Evolutionary conservation across 75 land plant species (phyloP), one percentile per base, ranked within the genome.

Genomic region (Pinus albicaulis): DNA sequence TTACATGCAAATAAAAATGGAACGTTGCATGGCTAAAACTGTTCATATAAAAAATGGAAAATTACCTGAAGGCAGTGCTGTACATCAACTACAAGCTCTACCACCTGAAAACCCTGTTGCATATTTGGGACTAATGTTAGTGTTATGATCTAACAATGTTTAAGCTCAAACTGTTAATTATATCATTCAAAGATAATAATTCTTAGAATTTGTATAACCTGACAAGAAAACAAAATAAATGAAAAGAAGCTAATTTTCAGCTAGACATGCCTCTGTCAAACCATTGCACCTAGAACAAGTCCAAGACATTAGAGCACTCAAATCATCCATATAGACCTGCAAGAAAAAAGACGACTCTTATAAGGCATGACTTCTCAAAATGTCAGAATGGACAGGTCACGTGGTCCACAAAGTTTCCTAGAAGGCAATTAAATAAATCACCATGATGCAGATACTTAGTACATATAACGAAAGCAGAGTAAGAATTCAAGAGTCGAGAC

Each of bases 51-150:
- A 10, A 48, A 48, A 48, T 48, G 53, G 53, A 48, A 48, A 48
- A 48, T 1, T 71, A 91, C 97, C 98, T 95, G 98, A 66, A 96
- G 86, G 82, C 99, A 96, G 68, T 94, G 81, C 74, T 87, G 85
- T 14, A 90, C 85, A 86, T 96, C 99, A 72, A 94, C 92, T 75
- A 96, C 77, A 44, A 96, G 75, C 74, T 90, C 95, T 59, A 89
- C 79, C 53, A 96, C 75, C 74, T 94, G 85, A 87, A 96, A 96
- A 3, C 87, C 94, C 98, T 95, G 91, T 75, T 56, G 26, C 19
- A 72, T 36, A 41, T n/a, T 60, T n/a, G 38, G 26, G 24, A 73
- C 36, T 52, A 78, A 65, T 73, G 75, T 73, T 36, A 75, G 38
- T 41, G 20, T 28, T 5, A 57, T 75, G 23, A 60, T 60, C 38